Evolutionary conservation across 768 basidiomycete species (phyloP).

Genomic region (Tricholoma flavovirens): DNA sequence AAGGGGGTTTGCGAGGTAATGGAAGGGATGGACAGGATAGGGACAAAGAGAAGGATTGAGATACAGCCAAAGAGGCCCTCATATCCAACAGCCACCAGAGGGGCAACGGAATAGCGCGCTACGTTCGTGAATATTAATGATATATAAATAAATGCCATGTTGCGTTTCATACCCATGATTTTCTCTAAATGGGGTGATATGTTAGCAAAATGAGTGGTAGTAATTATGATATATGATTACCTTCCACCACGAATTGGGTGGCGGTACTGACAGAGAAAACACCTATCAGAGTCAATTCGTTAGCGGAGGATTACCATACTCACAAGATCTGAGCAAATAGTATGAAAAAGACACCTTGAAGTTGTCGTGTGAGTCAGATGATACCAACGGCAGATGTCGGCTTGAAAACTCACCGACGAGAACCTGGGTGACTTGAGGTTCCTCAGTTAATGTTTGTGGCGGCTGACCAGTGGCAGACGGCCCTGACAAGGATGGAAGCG

Average conservation of each 20-base stretch:
- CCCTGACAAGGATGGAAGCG: conserved; percentile 24
- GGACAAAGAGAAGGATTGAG: conserved; percentile 74
- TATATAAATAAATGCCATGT: not conserved
- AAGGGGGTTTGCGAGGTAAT: conserved; percentile 58
- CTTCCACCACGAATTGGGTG: conserved; percentile 89
- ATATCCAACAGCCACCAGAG: conserved; percentile 88
- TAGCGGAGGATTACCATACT: conserved; percentile 27
- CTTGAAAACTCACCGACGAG: conserved; percentile 55
- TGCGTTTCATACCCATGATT: conserved; percentile 57
- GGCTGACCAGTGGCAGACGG: conserved; percentile 28
- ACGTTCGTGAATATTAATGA: conserved; percentile 1
- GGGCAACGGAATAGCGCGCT: conserved; percentile 74
- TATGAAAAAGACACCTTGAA: conserved; percentile 79
- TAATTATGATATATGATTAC: conserved; percentile 19
- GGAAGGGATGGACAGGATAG: conserved; percentile 68
- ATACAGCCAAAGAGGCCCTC: conserved; percentile 90
- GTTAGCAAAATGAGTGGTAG: conserved; percentile 6
- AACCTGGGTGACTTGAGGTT: conserved; percentile 62
- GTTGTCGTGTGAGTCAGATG: conserved; percentile 12
- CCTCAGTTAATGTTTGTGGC: conserved; percentile 42
- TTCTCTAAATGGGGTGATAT: conserved; percentile 50
- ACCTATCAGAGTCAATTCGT: not conserved
- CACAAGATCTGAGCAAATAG: conserved; percentile 94
- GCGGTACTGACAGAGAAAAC: conserved; percentile 55
- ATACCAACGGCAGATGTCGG: conserved; percentile 11